Base-by-base conservation (phyloP, 2,329 filamentous ascomycete species). In the Chaetomiaceae sp. region DNA sequence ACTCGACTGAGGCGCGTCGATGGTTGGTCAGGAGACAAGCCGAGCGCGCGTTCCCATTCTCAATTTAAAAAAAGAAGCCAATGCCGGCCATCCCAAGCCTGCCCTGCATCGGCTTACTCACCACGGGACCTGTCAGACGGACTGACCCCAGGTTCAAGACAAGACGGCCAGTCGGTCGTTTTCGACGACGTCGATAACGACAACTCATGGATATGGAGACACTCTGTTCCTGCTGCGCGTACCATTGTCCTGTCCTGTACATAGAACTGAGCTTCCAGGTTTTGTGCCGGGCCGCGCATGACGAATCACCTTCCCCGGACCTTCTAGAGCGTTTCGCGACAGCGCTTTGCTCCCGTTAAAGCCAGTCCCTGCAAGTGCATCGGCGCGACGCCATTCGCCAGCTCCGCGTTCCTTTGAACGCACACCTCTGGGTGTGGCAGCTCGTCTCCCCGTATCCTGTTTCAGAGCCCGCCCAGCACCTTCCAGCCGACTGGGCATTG, bases 41-140 rank as follows among this genome's bases (percentile, higher is more conserved):
- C 44, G 50, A 53, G 54, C 54, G 56, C n/a, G n/a, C 54, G 57
- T 56, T 36, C 56, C 57, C 51, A 53, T 54, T 57, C 50, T 57
- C 50, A 48, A 57, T 57, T 56, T 56, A 51, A 55, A 53, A 55
- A 55, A 52, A 54, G 51, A 48, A 57, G 47, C 54, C 46, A 55
- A 55, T 56, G 48, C 55, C 48, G 45, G 35, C n/a, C n/a, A n/a
- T n/a, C n/a, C n/a, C n/a, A n/a, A 48, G 39, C 35, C 39, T 35
- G 38, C 32, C 30, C 39, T 52, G 47, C 32, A 24, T 29, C 38
- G 38, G 49, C 45, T 24, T 24, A 9, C 6, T 24, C 18, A 18
- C 29, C n/a, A 29, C 33, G 17, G 32, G n/a, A n/a, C n/a, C n/a
- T n/a, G n/a, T n/a, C n/a, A n/a, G n/a, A n/a, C n/a, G n/a, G n/a